Base-by-base conservation (phyloP, 192 early-diverging fungal species). In the Backusella parvicylindrica region DNA sequence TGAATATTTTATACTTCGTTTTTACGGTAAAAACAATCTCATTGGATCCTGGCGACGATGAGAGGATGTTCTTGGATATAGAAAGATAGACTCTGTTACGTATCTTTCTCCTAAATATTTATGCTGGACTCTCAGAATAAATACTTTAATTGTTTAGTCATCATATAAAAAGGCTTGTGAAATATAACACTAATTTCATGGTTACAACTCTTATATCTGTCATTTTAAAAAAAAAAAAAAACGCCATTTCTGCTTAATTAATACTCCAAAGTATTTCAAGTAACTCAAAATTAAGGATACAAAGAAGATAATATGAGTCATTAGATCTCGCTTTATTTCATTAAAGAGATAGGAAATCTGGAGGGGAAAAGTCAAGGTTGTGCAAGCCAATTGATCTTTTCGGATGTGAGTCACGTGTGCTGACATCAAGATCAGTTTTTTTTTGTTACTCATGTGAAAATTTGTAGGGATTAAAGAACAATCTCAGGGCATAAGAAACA, bases 401-500 rank as follows among this genome's bases (percentile, higher is more conserved):
- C 32, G 30, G 30, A 68, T 23, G 36, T 68, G 66, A 68, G 66
- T 68, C 66, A 68, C 66, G 66, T 68, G 66, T 37, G 66, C 66
- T 68, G 66, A 38, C 66, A 68, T 68, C 66, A 23, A 60, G 53
- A 60, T 60, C 53, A 60, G 21, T 60, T 60, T 60, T 66, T 30
- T 66, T 66, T 47, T 47, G 43, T 47, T 28, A 41, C 41, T 47
- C 68, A 70, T 70, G 68, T 70, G 68, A 70, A 70, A 47, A 38
- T 38, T 70, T 70, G 68, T 36, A 68, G 66, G 36, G 66, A 23
- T 68, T 68, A 70, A 70, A 70, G 40, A 70, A 70, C 40, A 28
- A 60, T 28, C 53, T 60, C 53, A 60, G 53, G 53, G 53, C 53
- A 60, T 28, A 60, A 60, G 53, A 26, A 60, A 66, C 31, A 66